Evolutionary conservation across 306 rosid species (phyloP).

Genomic region (Prunus dulcis): DNA sequence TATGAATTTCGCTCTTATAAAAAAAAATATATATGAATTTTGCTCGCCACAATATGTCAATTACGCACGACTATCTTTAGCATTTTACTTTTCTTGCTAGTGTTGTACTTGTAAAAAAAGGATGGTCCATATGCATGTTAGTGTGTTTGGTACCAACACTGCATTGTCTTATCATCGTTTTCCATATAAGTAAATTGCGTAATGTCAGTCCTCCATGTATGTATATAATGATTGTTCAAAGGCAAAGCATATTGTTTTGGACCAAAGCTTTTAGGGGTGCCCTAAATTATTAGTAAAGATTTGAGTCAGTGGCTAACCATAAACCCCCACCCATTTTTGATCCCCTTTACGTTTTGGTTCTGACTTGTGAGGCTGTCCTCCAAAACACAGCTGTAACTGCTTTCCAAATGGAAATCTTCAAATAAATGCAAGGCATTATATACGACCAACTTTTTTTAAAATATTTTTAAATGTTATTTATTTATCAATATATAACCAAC

Average conservation of each 20-base stretch:
- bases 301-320: not conserved
- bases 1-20: too few relatives aligned
- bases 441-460: not conserved
- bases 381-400: not conserved
- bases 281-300: not conserved
- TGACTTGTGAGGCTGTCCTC: not conserved
- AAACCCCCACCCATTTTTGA: not conserved
- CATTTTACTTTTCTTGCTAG: too few relatives aligned
- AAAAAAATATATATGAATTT: too few relatives aligned
- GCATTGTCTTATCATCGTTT: not conserved
- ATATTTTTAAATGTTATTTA: too few relatives aligned
- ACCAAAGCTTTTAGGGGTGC: not conserved
- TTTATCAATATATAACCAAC: not conserved
- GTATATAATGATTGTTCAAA: not conserved
- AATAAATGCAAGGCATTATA: not conserved
- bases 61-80: too few relatives aligned
- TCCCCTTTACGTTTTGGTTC: not conserved
- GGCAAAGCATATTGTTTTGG: not conserved
- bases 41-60: accelerated
- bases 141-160: not conserved
- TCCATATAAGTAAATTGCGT: not conserved
- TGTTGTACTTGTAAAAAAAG: too few relatives aligned
- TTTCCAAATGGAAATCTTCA: not conserved
- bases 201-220: too few relatives aligned
- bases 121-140: not conserved